These are phyloP conservation scores for Wickerhamiella cacticola DNA, from an alignment of 805 yeast species.

Conservation along the genomic window DNA sequence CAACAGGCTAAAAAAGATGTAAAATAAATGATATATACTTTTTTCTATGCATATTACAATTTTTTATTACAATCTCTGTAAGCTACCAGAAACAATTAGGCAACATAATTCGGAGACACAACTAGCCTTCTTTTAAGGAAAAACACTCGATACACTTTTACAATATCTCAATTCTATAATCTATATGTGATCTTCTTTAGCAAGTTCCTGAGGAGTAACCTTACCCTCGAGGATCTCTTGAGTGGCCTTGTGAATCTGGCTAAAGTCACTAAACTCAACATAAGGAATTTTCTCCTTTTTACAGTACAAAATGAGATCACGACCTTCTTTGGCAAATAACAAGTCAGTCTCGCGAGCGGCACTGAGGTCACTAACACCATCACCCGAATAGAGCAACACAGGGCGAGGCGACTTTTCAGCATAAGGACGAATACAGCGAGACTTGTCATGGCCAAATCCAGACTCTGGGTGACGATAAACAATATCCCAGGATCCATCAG, in stretches of 20 bases:
- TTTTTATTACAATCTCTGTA: too few relatives aligned
- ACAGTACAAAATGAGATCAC: constrained; percentile 80
- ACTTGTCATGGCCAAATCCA: constrained; percentile 89
- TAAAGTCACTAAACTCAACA: constrained; percentile 65
- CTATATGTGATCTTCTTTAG: constrained; percentile 2
- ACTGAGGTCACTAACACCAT: constrained; percentile 88
- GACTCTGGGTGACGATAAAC: constrained; percentile 67
- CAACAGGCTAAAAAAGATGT: neutral
- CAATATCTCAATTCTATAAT: neutral
- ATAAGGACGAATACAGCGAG: constrained; percentile 54
- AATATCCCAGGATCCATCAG: constrained; percentile 65
- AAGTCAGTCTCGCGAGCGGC: constrained; percentile 94
- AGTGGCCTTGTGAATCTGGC: constrained; percentile 57
- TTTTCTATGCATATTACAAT: neutral
- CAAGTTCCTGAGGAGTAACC: constrained; percentile 21
- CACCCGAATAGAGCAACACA: constrained; percentile 83
- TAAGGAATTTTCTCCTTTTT: constrained; percentile 68
- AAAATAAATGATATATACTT: neutral
- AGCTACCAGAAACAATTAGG: too few relatives aligned
- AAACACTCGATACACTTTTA: too few relatives aligned
- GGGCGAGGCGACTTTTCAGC: constrained; percentile 39
- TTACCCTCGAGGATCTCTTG: constrained; percentile 40
- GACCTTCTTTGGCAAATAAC: constrained; percentile 85
- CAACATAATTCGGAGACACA: too few relatives aligned
- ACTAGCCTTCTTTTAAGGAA: too few relatives aligned